Base-by-base conservation (phyloP, 768 basidiomycete species). In the Mycena vulgaris region DNA sequence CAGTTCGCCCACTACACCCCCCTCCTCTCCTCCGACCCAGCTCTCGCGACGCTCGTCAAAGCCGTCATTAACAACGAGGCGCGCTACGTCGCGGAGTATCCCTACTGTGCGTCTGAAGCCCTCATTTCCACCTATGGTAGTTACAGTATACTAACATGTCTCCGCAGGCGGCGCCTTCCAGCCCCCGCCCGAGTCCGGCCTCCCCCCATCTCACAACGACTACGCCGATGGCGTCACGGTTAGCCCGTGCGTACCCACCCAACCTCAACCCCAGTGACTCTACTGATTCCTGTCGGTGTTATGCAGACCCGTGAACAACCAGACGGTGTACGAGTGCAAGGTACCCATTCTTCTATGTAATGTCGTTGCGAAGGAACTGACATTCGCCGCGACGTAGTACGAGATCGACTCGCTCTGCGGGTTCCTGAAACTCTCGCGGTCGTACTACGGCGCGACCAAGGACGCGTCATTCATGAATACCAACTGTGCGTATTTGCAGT, bases 51-150 rank as follows among this genome's bases (percentile, higher is more conserved):
- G 2, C 82, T 94, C 5, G 90, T 93, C 49, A 93, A 91, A 76
- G 93, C 91, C n/a, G 90, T 94, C 49, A 93, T 95, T 74, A 93
- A 94, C 75, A 94, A 90, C 66, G 92, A 94, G 78, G 90, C 91
- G 25, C 88, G 89, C 33, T 94, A 92, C 80, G 89, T 93, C 25
- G 83, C 90, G 2, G 80, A 91, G 73, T 90, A 90, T 74, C 93
- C 93, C 0, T 94, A 95, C 78, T 94, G 93, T 88, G 67, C 60
- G 78, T n/a, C n/a, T n/a, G n/a, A n/a, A n/a, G n/a, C n/a, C n/a
- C n/a, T n/a, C n/a, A n/a, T n/a, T n/a, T n/a, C n/a, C n/a, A n/a
- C n/a, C n/a, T n/a, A n/a, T n/a, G n/a, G n/a, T n/a, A n/a, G n/a
- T n/a, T n/a, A n/a, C n/a, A n/a, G n/a, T n/a, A n/a, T n/a, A n/a